phyloP scores from a whole-genome alignment of 1,139 yeast genomes.

The Blastobotrys buckinghamii region DNA sequence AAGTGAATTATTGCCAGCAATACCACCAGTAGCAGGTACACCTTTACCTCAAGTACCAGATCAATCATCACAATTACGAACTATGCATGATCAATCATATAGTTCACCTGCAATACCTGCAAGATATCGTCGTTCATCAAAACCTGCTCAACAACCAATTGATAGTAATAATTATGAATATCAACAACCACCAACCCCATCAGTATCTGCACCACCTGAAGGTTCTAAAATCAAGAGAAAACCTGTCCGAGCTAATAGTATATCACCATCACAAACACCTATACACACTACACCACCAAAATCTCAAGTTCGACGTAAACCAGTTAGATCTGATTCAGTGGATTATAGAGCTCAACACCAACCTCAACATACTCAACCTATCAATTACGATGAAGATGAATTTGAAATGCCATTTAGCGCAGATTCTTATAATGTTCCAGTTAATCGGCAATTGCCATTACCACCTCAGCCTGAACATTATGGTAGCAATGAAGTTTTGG shows the following conservation, averaged over 20 bases:
- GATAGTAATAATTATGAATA: too few species aligned
- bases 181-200: slow-evolving; percentile 3
- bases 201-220: slow-evolving; percentile 6
- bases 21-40: slow-evolving; percentile 3
- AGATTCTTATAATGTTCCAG: slow-evolving; percentile 19
- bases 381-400: not conserved
- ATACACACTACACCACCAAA: slow-evolving; percentile 6
- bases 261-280: not conserved
- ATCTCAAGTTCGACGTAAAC: slow-evolving; percentile 14
- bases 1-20: not conserved
- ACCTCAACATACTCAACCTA: not conserved
- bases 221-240: not conserved
- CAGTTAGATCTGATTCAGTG: slow-evolving; percentile 9
- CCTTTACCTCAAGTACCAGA: not conserved
- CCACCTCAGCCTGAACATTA: not conserved
- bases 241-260: not conserved
- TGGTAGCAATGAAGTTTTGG: slow-evolving; percentile 17
- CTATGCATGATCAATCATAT: not conserved
- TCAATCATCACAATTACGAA: slow-evolving; percentile 1
- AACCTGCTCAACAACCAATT: not conserved
- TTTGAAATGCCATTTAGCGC: slow-evolving; percentile 25
- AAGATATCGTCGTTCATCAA: slow-evolving; percentile 8
- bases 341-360: not conserved
- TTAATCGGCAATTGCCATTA: not conserved
- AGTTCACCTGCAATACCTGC: slow-evolving; percentile 6